Evolutionary conservation across 1,284 basidiomycete species (phyloP).

Genomic region (Trametes sp.): DNA sequence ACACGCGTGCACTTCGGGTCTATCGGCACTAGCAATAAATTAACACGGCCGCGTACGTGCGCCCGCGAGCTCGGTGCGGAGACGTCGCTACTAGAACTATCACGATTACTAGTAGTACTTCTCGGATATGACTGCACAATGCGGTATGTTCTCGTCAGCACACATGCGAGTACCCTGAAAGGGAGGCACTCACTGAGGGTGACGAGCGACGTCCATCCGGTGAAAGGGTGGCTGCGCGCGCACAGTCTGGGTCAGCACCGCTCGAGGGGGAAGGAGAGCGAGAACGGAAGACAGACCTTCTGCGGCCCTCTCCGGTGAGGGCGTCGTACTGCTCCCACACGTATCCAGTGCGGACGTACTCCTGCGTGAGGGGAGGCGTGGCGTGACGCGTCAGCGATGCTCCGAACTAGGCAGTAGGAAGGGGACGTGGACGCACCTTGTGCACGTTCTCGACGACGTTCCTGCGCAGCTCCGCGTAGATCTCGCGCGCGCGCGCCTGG

Average conservation of each 20-base stretch:
- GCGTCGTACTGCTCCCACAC: constrained; percentile 98
- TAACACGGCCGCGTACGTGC: neutral
- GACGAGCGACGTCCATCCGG: constrained; percentile 90
- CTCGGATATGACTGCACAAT: constrained; percentile 55
- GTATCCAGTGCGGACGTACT: constrained; percentile 91
- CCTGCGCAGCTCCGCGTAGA: constrained; percentile 81
- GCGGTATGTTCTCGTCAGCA: too few species aligned
- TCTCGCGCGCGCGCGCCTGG: constrained; percentile 73
- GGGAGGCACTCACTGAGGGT: constrained; percentile 67
- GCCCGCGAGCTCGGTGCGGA: neutral
- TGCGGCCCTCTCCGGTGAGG: constrained; percentile 79
- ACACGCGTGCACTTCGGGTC: neutral
- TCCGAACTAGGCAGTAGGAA: neutral
- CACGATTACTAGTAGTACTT: constrained; percentile 45
- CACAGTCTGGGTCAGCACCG: constrained; percentile 13
- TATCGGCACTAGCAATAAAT: neutral
- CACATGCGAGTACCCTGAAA: too few species aligned
- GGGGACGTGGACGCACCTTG: constrained; percentile 59
- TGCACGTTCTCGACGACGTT: constrained; percentile 89
- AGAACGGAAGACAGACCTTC: constrained; percentile 64
- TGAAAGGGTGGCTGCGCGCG: constrained; percentile 83
- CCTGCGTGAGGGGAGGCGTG: constrained; percentile 54
- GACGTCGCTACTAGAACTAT: neutral
- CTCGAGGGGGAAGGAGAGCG: neutral
- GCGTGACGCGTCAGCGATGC: neutral